phyloP scores from a whole-genome alignment of 169 alveolate genomes.

The Babesia caballi region DNA sequence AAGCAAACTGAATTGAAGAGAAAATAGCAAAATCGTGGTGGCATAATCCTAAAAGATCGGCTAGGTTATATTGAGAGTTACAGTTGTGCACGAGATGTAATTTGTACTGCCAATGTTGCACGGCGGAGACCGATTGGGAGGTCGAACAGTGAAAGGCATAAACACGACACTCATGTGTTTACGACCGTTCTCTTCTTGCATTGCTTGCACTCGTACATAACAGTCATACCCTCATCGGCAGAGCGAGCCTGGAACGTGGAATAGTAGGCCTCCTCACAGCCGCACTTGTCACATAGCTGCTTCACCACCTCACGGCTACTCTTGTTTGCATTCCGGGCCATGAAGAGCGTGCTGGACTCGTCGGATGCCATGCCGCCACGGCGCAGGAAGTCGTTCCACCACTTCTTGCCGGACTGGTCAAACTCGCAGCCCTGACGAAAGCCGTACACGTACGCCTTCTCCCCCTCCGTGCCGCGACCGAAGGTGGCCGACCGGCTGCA shows the following conservation, averaged over 20 bases:
- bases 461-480: constrained; percentile 37
- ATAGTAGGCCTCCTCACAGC: constrained; percentile 76
- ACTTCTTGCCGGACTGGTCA: constrained; percentile 69
- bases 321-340: constrained; percentile 62
- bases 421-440: constrained; percentile 68
- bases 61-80: too few relatives aligned
- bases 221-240: constrained; percentile 87
- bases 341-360: constrained; percentile 6
- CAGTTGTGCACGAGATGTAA: too few relatives aligned
- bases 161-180: constrained; percentile 48
- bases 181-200: constrained; percentile 81
- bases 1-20: too few relatives aligned
- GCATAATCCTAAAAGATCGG: too few relatives aligned
- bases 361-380: not conserved
- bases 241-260: constrained; percentile 85
- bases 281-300: constrained; percentile 81
- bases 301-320: constrained; percentile 70
- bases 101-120: too few relatives aligned
- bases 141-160: too few relatives aligned
- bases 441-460: constrained; percentile 69
- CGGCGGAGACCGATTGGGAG: too few relatives aligned
- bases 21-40: too few relatives aligned
- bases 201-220: constrained; percentile 81
- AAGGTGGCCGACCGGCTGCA: constrained; percentile 4
- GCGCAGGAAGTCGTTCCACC: constrained; percentile 69